Percentiles rank a stretch among this genome's conserved stretches.
Evolutionary conservation across 2,329 filamentous ascomycete species (phyloP).

Genomic region (Trichoderma pleuroti): DNA sequence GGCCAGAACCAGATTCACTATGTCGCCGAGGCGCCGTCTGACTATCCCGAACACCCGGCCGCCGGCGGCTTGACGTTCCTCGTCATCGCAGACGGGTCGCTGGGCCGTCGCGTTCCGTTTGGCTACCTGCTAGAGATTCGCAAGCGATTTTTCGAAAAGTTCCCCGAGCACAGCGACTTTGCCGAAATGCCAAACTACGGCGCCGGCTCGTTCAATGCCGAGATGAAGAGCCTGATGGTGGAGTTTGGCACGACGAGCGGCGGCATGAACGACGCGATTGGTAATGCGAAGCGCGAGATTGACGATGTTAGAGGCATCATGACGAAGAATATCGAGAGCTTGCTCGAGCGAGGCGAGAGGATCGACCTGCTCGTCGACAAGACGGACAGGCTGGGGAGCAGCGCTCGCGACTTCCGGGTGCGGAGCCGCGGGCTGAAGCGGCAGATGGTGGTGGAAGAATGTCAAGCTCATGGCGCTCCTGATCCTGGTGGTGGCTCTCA

Average conservation of each 20-base stretch:
- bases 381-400: slow-evolving; percentile 86
- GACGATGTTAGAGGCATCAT: slow-evolving; percentile 90
- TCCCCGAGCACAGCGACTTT: slow-evolving; percentile 67
- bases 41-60: slow-evolving; percentile 54
- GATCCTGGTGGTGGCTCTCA: slow-evolving; percentile 61
- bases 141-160: slow-evolving; percentile 75
- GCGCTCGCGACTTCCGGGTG: slow-evolving; percentile 84
- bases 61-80: slow-evolving; percentile 87
- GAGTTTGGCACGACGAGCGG: slow-evolving; percentile 77
- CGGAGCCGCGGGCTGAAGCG: slow-evolving; percentile 81
- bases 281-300: slow-evolving; percentile 82
- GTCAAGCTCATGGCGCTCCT: slow-evolving; percentile 86
- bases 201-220: slow-evolving; percentile 78
- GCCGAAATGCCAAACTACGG: slow-evolving; percentile 81
- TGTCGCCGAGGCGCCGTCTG: slow-evolving; percentile 76
- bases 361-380: slow-evolving; percentile 95
- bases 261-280: slow-evolving; percentile 75
- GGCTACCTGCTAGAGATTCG: slow-evolving; percentile 89
- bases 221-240: slow-evolving; percentile 73
- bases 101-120: slow-evolving; percentile 87
- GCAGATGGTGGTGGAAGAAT: slow-evolving; percentile 99
- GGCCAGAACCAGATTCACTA: slow-evolving; percentile 93
- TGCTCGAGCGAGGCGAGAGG: slow-evolving; percentile 85
- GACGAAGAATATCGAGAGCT: slow-evolving; percentile 89
- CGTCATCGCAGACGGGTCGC: slow-evolving; percentile 75